These are phyloP conservation scores for Rhypophila decipiens DNA, from an alignment of 495 filamentous ascomycete genomes.

Conservation along the genomic window DNA sequence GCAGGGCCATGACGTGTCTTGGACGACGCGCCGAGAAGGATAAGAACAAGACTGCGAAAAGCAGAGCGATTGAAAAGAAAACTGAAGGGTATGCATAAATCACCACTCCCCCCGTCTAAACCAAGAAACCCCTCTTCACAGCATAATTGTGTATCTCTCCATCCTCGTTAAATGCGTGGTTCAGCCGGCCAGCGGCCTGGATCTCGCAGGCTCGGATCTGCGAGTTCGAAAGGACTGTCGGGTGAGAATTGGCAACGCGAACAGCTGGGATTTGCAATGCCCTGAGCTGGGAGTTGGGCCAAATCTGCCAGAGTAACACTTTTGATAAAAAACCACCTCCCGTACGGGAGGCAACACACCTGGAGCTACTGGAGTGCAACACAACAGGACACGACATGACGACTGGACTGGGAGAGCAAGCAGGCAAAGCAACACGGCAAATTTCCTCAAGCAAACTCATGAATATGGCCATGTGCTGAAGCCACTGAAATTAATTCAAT, in stretches of 20 bases:
- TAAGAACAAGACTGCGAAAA: conserved; percentile 9
- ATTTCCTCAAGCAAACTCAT: conserved; percentile 7
- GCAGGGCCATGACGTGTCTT: conserved; percentile 20
- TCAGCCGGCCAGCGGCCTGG: conserved; percentile 17
- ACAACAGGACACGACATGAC: conserved; percentile 11
- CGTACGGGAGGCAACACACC: no score
- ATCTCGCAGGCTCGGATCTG: conserved; percentile 16
- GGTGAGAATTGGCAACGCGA: conserved; percentile 15
- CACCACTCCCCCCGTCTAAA: conserved; percentile 17
- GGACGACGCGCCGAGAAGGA: conserved; percentile 13
- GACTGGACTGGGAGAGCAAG: conserved; percentile 2
- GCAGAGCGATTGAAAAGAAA: conserved; percentile 4
- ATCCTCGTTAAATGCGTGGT: conserved; percentile 20
- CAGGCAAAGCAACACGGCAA: conserved; percentile 6
- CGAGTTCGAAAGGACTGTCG: conserved; percentile 20
- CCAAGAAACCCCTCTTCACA: conserved; percentile 4
- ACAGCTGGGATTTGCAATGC: conserved; percentile 5
- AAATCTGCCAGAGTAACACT: conserved; percentile 22
- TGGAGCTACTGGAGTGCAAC: conserved; percentile 7
- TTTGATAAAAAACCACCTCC: conserved; percentile 12
- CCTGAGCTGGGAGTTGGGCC: not conserved
- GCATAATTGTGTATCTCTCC: conserved; percentile 13
- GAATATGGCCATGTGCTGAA: conserved; percentile 12
- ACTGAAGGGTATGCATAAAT: conserved; percentile 27
- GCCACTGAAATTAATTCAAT: conserved; percentile 21